Evolutionary conservation across 2,329 filamentous ascomycete species (phyloP), one percentile per base, ranked within the genome.

Genomic region (Cryphonectria radicalis): DNA sequence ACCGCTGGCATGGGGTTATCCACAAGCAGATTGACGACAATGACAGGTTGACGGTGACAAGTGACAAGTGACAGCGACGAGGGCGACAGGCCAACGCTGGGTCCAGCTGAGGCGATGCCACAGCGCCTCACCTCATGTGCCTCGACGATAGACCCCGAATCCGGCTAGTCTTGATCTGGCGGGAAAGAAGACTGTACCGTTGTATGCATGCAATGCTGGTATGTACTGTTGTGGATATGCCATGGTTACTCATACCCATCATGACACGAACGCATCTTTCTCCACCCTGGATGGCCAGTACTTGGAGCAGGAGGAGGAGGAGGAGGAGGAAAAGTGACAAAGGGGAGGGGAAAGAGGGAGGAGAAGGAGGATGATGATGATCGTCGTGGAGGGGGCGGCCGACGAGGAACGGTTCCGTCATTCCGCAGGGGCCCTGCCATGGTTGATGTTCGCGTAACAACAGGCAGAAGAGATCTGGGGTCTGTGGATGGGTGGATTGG

Each of bases 121-220:
- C 25, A 19, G 43, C 42, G 66, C 65, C 65, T 70, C 71, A 40
- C 64, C 70, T 68, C 43, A 68, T 63, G 71, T 72, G 60, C 60
- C 37, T 70, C 68, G 68, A 72, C 59, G 63, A 68, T 70, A 43
- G 35, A 25, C 65, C 35, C 71, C 62, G 46, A 10, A 68, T 70
- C 19, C 32, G 68, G 67, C 40, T 50, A 67, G 67, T 50, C 55
- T 43, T 72, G 22, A 10, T 17, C 40, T n/a, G 37, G 62, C 11
- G 19, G 46, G 17, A 19, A 32, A 63, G 59, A 40, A 35, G 17
- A 28, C 19, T 40, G 65, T 67, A 35, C 53, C 65, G 35, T 22
- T 28, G 63, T 53, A n/a, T n/a, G n/a, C n/a, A 25, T 35, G 40
- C 25, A n/a, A 40, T 35, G 59, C 60, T 13, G 62, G 11, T n/a